phyloP scores from a whole-genome alignment of 805 yeast species.

The Brettanomyces nanus region DNA sequence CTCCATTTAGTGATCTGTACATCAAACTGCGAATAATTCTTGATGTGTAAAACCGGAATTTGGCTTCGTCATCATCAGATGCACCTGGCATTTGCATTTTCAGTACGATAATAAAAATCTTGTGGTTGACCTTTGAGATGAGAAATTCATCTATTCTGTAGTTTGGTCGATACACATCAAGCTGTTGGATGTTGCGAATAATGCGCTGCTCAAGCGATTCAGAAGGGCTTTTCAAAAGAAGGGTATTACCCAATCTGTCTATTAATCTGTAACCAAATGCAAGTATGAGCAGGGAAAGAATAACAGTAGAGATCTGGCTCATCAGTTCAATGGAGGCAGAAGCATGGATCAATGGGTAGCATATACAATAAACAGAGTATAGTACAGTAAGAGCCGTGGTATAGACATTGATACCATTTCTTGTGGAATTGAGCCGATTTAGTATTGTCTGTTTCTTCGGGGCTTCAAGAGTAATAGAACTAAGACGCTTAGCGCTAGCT shows the following conservation, averaged over 20 bases:
- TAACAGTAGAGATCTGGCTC: slow-evolving; percentile 20
- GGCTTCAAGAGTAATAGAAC: slow-evolving; percentile 21
- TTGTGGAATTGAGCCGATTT: slow-evolving; percentile 2
- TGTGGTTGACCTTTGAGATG: slow-evolving; percentile 56
- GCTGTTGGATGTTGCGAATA: slow-evolving; percentile 33
- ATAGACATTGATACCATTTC: slow-evolving; percentile 26
- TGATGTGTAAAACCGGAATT: slow-evolving; percentile 41
- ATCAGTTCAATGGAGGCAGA: slow-evolving; percentile 14
- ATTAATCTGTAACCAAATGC: slow-evolving; percentile 32
- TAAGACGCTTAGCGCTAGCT: slow-evolving; percentile 16
- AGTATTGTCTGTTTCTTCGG: slow-evolving; percentile 10
- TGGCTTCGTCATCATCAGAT: slow-evolving; percentile 59
- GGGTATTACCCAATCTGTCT: slow-evolving; percentile 40
- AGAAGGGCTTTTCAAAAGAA: slow-evolving; percentile 44
- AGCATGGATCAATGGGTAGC: slow-evolving; percentile 19
- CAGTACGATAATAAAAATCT: slow-evolving; percentile 48
- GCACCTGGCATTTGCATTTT: slow-evolving; percentile 58
- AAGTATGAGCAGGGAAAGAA: slow-evolving; percentile 18
- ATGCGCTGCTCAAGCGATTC: slow-evolving; percentile 29
- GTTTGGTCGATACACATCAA: slow-evolving; percentile 44
- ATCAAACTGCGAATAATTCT: slow-evolving; percentile 33
- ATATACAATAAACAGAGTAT: slow-evolving; percentile 23
- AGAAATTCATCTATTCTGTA: slow-evolving; percentile 42
- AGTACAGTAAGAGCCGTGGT: slow-evolving; percentile 37
- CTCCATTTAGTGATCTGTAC: slow-evolving; percentile 11